Percentiles rank a stretch among this genome's conserved stretches.
These are phyloP conservation scores for Arctium lappa DNA, from an alignment of 129 eudicot genomes.

Conservation along the genomic window DNA sequence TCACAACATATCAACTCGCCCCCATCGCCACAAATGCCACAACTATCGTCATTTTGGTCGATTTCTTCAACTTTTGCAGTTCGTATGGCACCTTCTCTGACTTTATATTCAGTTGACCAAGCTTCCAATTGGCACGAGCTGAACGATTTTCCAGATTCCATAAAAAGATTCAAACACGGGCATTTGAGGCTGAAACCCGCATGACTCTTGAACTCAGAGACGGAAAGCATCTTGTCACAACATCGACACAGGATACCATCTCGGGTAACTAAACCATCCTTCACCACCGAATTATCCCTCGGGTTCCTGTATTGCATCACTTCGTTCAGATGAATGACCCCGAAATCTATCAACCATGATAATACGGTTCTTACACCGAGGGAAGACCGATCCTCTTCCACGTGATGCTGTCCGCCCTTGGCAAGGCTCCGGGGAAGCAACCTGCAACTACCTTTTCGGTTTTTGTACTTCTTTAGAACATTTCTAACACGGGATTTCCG, in stretches of 20 bases:
- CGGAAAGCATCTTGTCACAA: constrained; percentile 58
- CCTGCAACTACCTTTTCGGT: constrained; percentile 70
- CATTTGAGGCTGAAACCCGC: constrained; percentile 70
- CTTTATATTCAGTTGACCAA: constrained; percentile 93
- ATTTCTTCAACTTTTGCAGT: constrained; percentile 35
- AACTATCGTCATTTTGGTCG: constrained; percentile 87
- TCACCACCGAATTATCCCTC: constrained; percentile 63
- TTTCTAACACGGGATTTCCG: constrained; percentile 30
- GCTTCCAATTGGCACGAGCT: constrained; percentile 82
- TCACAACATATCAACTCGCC: constrained; percentile 95
- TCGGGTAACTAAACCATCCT: constrained; percentile 67
- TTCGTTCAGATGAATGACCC: constrained; percentile 59
- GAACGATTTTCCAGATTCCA: constrained; percentile 83
- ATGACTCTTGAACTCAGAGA: constrained; percentile 73
- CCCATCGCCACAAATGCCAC: constrained; percentile 95
- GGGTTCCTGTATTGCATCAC: constrained; percentile 59
- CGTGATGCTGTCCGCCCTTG: constrained; percentile 42
- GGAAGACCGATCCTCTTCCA: constrained; percentile 45
- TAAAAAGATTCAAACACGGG: constrained; percentile 75
- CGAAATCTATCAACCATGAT: constrained; percentile 75
- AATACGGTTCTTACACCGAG: constrained; percentile 61
- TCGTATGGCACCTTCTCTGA: constrained; percentile 40
- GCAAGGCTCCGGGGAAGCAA: constrained; percentile 61
- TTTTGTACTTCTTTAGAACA: constrained; percentile 53
- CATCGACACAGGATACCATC: constrained; percentile 80